phyloP scores from a whole-genome alignment of 148 eudicot species.

The Rhododendron williamsianum region DNA sequence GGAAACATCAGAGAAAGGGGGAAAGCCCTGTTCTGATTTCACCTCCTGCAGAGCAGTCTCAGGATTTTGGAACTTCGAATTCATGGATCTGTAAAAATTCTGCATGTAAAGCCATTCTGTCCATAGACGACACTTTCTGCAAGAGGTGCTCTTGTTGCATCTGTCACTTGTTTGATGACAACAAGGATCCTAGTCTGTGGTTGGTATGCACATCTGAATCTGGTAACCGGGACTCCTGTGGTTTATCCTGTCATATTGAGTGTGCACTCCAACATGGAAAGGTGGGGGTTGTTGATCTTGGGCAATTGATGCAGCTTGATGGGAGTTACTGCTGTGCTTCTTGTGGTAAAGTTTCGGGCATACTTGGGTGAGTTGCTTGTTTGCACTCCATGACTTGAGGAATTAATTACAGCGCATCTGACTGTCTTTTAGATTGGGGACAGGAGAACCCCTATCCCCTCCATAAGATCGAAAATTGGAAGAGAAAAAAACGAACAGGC shows the following conservation, averaged over 20 bases:
- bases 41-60: conserved; percentile 19
- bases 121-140: conserved; percentile 61
- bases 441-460: neutral
- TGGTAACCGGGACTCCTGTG: conserved; percentile 53
- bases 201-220: conserved; percentile 70
- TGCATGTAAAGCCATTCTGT: conserved; percentile 73
- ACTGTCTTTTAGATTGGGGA: neutral
- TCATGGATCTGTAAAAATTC: conserved; percentile 69
- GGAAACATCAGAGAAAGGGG: conserved; percentile 43
- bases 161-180: conserved; percentile 79
- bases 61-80: conserved; percentile 33
- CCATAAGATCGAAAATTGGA: neutral
- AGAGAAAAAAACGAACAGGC: neutral
- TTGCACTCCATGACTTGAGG: neutral
- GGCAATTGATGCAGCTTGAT: conserved; percentile 67
- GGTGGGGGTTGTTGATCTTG: conserved; percentile 80
- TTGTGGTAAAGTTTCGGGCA: conserved; percentile 88
- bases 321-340: conserved; percentile 91
- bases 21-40: conserved; percentile 35
- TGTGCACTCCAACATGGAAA: conserved; percentile 64
- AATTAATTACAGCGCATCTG: neutral
- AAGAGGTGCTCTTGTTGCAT: conserved; percentile 95
- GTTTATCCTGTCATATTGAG: conserved; percentile 82
- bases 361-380: conserved; percentile 63
- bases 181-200: conserved; percentile 97